Evolutionary conservation across 2,329 filamentous ascomycete species (phyloP).

Genomic region (Pseudogymnoascus sp.): DNA sequence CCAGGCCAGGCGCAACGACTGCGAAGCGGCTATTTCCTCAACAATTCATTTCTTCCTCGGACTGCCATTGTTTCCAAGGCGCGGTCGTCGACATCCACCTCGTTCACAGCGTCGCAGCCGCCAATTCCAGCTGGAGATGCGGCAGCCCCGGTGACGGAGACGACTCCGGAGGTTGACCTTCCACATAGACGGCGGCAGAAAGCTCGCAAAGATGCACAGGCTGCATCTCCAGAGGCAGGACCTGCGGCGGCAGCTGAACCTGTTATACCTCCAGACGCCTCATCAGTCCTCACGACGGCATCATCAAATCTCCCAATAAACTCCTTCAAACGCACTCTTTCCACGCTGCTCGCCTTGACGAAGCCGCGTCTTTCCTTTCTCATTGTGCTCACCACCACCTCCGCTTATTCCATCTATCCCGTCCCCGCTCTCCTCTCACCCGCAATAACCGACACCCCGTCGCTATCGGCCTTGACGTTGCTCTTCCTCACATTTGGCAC

Average conservation of each 20-base stretch:
- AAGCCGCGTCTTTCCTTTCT: slow-evolving; percentile 91
- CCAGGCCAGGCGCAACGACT: neutral
- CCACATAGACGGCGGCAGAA: slow-evolving; percentile 26
- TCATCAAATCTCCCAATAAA: slow-evolving; percentile 41
- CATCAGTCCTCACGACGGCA: slow-evolving; percentile 44
- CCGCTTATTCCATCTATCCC: slow-evolving; percentile 86
- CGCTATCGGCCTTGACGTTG: slow-evolving; percentile 81
- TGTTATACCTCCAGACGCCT: slow-evolving; percentile 40
- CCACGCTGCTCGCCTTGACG: slow-evolving; percentile 81
- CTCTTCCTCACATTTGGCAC: slow-evolving; percentile 88
- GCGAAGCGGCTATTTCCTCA: neutral
- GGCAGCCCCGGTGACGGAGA: neutral
- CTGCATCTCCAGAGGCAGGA: slow-evolving; percentile 18
- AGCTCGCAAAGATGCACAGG: slow-evolving; percentile 13
- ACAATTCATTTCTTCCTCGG: slow-evolving; percentile 1
- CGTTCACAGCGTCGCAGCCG: neutral
- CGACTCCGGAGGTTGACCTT: slow-evolving; percentile 15
- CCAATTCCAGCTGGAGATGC: neutral
- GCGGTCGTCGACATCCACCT: neutral
- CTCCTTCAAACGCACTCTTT: slow-evolving; percentile 57
- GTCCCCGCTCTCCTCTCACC: slow-evolving; percentile 76
- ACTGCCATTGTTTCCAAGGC: neutral
- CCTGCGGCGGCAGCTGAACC: slow-evolving; percentile 13
- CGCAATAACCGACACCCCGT: slow-evolving; percentile 56
- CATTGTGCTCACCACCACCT: slow-evolving; percentile 83